Evolutionary conservation across 352 stramenopile genomes (phyloP), one percentile per base, ranked within the genome.

Genomic region (Globisporangium parvum): DNA sequence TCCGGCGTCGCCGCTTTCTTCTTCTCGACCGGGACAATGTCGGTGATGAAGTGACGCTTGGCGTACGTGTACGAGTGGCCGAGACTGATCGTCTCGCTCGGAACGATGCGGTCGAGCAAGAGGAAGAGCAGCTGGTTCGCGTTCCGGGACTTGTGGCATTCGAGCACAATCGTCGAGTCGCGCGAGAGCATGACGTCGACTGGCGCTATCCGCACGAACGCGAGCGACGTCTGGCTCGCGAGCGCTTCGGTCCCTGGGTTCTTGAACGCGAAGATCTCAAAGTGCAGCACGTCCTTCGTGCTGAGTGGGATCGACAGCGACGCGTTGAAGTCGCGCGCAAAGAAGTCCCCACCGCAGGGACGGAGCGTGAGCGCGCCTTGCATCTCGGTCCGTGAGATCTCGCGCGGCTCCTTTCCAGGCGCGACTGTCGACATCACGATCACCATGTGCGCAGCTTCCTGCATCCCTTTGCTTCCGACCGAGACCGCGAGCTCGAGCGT

Each of bases 61-160:
- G 85, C 85, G 55, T 92, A 95, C 24, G 69, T 80, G 52, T 80
- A 93, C n/a, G 77, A 71, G 47, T 95, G 85, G 6, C 73, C 80
- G 46, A 91, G 55, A 26, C 84, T 85, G 26, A 91, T 63, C 55
- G 65, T 80, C 31, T 85, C 73, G 40, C 60, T 77, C 21, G 85
- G 79, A 1, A 84, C 39, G 28, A 93, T 79, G 28, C 84, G 82
- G 51, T 95, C 83, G 46, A 92, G 23, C 42, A 88, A 66, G n/a
- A 95, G 59, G 47, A 92, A 93, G 31, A 88, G 79, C 15, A 76
- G 55, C 47, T 78, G 74, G 50, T 84, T 78, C 14, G 79, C 75
- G 21, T 59, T 59, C n/a, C 71, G 71, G 12, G 66, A 53, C 28
- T 66, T 72, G 44, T 80, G 68, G 41, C 79, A 92, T 51, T 91